A percentile compares a stretch with the other conserved stretches of the same genome.
Evolutionary conservation across 192 early-diverging fungal species (phyloP).

Genomic region (Podila verticillata): DNA sequence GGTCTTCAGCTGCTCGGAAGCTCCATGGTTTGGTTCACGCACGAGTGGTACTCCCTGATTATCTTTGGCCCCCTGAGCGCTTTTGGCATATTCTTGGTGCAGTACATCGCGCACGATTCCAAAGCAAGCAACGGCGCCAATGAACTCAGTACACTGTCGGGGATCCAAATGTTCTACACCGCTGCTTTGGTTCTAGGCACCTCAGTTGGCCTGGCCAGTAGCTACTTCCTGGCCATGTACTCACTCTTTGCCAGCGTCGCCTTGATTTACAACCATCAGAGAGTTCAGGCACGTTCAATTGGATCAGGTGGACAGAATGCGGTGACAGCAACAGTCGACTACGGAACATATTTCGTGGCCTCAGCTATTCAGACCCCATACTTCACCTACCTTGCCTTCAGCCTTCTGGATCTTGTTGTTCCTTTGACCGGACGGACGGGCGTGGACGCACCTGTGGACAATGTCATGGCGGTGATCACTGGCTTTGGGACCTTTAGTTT

Average conservation of each 20-base stretch:
- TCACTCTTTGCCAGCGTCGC: conserved; percentile 26
- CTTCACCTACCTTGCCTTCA: conserved; percentile 49
- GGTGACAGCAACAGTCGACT: conserved; percentile 11
- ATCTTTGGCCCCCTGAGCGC: conserved; percentile 61
- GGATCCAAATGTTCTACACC: conserved; percentile 20
- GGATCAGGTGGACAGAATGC: background rate
- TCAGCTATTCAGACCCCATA: conserved; percentile 37
- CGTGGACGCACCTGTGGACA: conserved; percentile 68
- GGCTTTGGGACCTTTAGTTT: conserved; percentile 58
- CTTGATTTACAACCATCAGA: conserved; percentile 41
- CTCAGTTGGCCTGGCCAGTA: conserved; percentile 47
- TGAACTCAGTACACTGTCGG: conserved; percentile 21
- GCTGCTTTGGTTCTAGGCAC: conserved; percentile 25
- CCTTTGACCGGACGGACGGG: conserved; percentile 77
- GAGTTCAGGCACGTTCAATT: conserved; percentile 8
- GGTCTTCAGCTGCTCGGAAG: conserved; percentile 17
- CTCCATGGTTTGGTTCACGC: conserved; percentile 68
- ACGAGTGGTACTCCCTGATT: conserved; percentile 63
- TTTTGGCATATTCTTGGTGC: conserved; percentile 52
- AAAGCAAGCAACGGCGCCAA: conserved; percentile 9
- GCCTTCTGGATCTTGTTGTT: conserved; percentile 69
- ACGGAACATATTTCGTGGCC: conserved; percentile 46
- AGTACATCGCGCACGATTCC: conserved; percentile 39
- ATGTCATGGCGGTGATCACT: conserved; percentile 67
- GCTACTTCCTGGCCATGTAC: conserved; percentile 58